A percentile compares a stretch with the other conserved stretches of the same genome.
These are phyloP conservation scores for Epichloe amarillans DNA, from an alignment of 2,329 filamentous ascomycete genomes.

Conservation along the genomic window DNA sequence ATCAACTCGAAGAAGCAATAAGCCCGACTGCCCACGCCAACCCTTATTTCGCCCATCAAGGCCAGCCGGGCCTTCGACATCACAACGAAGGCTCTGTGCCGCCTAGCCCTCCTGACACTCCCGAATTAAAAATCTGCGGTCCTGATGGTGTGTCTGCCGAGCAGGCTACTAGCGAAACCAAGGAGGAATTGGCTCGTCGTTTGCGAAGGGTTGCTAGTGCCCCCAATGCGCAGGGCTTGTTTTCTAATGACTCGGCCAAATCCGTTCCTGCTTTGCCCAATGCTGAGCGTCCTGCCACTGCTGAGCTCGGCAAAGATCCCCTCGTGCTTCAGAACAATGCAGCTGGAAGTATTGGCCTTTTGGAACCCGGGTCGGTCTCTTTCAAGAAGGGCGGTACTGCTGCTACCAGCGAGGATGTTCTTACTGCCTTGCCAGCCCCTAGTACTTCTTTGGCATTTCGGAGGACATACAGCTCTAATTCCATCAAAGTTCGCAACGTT, in stretches of 20 bases:
- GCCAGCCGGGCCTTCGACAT: conserved; percentile 82
- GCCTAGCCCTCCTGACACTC: conserved; percentile 83
- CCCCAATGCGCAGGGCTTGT: conserved; percentile 90
- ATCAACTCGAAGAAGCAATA: conserved; percentile 73
- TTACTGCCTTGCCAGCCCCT: conserved; percentile 51
- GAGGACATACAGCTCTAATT: conserved; percentile 96
- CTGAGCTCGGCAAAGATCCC: conserved; percentile 75
- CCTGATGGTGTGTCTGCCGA: conserved; percentile 50
- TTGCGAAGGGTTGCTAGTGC: conserved; percentile 89
- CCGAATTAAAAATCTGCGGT: conserved; percentile 59
- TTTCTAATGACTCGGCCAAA: conserved; percentile 34
- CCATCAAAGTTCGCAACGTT: conserved; percentile 94
- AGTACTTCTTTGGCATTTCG: conserved; percentile 66
- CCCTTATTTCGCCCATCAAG: conserved; percentile 94
- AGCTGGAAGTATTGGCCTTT: conserved; percentile 18
- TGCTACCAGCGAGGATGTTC: conserved; percentile 33
- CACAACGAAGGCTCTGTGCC: conserved; percentile 90
- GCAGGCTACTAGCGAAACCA: conserved; percentile 63
- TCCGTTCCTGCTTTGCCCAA: conserved; percentile 24
- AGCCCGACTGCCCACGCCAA: conserved; percentile 92
- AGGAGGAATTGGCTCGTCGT: conserved; percentile 88
- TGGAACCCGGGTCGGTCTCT: conserved; percentile 16
- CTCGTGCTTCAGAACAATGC: conserved; percentile 36
- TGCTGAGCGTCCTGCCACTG: conserved; percentile 64
- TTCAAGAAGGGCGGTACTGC: conserved; percentile 22